These are phyloP conservation scores for Kockiozyma suomiensis DNA, from an alignment of 805 yeast genomes.

Conservation along the genomic window DNA sequence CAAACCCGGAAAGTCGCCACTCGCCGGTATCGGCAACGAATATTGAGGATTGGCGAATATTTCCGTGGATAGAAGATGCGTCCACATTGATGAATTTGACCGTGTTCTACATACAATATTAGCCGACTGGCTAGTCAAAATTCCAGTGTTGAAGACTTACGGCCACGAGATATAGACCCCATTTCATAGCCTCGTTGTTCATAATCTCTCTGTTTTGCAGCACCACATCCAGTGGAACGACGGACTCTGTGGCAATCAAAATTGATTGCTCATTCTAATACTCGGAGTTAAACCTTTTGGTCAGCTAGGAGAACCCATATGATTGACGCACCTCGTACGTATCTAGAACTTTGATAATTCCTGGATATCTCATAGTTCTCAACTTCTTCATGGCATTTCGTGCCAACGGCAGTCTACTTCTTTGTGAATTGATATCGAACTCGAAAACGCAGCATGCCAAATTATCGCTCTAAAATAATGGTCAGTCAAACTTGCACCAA, in stretches of 20 bases:
- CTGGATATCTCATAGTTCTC: slow-evolving; percentile 68
- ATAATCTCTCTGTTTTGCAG: slow-evolving; percentile 40
- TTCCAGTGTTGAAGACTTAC: neutral
- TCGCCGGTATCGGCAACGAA: slow-evolving; percentile 72
- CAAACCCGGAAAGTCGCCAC: slow-evolving; percentile 85
- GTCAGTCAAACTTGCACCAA: neutral
- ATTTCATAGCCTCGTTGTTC: slow-evolving; percentile 45
- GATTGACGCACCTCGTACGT: slow-evolving; percentile 51
- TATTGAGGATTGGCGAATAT: slow-evolving; percentile 57
- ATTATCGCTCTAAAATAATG: slow-evolving; percentile 50
- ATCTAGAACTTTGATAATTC: slow-evolving; percentile 64
- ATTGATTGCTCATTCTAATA: slow-evolving; percentile 51
- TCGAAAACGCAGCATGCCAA: slow-evolving; percentile 65
- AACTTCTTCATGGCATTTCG: slow-evolving; percentile 51
- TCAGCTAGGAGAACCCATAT: neutral
- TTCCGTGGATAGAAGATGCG: slow-evolving; percentile 63
- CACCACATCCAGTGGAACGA: slow-evolving; percentile 53
- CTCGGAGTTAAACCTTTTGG: neutral
- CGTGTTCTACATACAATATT: slow-evolving; percentile 42
- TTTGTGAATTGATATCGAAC: slow-evolving; percentile 51
- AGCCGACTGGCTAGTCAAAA: neutral
- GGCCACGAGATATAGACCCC: slow-evolving; percentile 61
- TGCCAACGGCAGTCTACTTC: slow-evolving; percentile 46
- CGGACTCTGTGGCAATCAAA: slow-evolving; percentile 69
- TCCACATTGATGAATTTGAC: slow-evolving; percentile 61